These are phyloP conservation scores for Malus hybrid DNA, from an alignment of 331 rosid species.

Conservation along the genomic window DNA sequence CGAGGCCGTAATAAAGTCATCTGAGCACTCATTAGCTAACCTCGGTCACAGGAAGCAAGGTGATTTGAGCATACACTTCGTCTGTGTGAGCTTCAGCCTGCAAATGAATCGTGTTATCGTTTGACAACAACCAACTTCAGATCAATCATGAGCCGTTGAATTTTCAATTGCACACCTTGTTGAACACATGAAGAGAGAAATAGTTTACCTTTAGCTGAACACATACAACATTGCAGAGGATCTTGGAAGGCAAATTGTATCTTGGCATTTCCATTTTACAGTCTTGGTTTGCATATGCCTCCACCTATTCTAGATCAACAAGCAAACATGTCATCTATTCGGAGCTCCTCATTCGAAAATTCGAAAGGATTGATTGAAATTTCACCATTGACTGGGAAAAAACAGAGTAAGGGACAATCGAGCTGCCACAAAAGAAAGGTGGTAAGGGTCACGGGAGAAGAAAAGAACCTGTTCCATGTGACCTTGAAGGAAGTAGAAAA, in stretches of 20 bases:
- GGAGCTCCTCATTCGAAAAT: not conserved
- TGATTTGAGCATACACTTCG: constrained; percentile 54
- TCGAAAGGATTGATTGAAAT: not conserved
- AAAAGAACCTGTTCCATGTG: constrained; percentile 68
- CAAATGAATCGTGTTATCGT: constrained; percentile 1
- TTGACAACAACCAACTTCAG: not conserved
- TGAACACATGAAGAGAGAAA: not conserved
- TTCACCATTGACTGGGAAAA: not conserved
- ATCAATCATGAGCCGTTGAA: not conserved
- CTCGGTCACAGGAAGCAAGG: constrained; percentile 39
- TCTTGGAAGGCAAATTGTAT: constrained; percentile 47
- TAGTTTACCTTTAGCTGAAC: constrained; percentile 44
- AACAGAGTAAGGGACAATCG: not conserved
- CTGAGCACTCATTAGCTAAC: constrained; percentile 22
- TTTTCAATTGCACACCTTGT: not conserved
- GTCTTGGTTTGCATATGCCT: constrained; percentile 31
- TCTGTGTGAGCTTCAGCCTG: constrained; percentile 54
- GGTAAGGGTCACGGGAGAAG: not conserved
- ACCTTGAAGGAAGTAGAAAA: constrained; percentile 65
- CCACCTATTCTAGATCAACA: constrained; percentile 33
- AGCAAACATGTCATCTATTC: not conserved
- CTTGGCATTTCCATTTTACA: constrained; percentile 35
- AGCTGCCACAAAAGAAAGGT: not conserved
- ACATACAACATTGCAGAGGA: constrained; percentile 45
- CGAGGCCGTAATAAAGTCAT: not conserved